Conservation (phyloP, 306 rosid genomes). For the Fragaria vesca region DNA sequence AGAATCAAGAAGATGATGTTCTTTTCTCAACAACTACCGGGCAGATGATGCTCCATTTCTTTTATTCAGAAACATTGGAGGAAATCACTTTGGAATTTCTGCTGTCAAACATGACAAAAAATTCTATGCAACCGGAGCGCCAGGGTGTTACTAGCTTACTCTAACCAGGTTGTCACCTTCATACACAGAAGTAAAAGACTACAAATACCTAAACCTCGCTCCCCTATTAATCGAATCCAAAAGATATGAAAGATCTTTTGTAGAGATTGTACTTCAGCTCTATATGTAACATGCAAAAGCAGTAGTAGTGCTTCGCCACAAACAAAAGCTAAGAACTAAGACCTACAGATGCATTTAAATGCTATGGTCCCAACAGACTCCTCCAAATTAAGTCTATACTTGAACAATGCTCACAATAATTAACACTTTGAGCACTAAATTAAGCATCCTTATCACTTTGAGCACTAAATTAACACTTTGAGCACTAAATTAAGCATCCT, state of each 20-base stretch:
- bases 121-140: neutral
- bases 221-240: neutral
- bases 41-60: neutral
- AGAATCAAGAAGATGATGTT: neutral
- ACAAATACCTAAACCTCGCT: neutral
- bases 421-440: neutral
- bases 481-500: neutral
- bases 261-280: neutral
- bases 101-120: neutral
- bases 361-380: neutral
- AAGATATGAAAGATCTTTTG: conserved; percentile 2
- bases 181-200: neutral
- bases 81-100: neutral
- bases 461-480: too few relatives aligned
- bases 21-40: too few relatives aligned
- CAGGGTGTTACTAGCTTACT: neutral
- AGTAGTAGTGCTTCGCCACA: neutral
- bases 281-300: neutral
- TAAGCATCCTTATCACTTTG: neutral
- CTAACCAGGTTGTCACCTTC: conserved; percentile 4
- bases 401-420: neutral
- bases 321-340: neutral
- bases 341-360: neutral
- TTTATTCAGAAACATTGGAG: neutral
- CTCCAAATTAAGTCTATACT: neutral